These are phyloP conservation scores for Esteya vermicola DNA, from an alignment of 2,329 filamentous ascomycete genomes.

Conservation along the genomic window DNA sequence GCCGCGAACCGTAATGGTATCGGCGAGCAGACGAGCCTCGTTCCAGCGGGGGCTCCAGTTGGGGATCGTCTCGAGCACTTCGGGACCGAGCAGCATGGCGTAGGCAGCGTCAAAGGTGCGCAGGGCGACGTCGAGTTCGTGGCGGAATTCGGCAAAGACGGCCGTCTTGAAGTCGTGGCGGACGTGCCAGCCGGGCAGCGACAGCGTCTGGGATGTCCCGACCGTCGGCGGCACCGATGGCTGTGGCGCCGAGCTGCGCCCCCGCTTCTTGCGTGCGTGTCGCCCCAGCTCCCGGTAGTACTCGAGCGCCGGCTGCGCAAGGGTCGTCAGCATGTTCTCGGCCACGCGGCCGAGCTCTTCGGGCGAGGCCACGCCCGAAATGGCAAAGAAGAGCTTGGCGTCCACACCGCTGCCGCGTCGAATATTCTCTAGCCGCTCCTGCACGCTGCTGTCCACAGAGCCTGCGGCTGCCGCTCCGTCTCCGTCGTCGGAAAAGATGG, in stretches of 20 bases:
- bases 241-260: slow-evolving; percentile 60
- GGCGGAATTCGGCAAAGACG: slow-evolving; percentile 80
- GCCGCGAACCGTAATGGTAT: slow-evolving; percentile 65
- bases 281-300: slow-evolving; percentile 94
- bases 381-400: slow-evolving; percentile 71
- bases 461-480: not conserved
- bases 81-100: slow-evolving; percentile 64
- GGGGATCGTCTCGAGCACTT: slow-evolving; percentile 77
- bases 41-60: slow-evolving; percentile 87
- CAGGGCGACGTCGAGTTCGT: slow-evolving; percentile 79
- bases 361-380: slow-evolving; percentile 58
- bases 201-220: slow-evolving; percentile 75
- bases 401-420: slow-evolving; percentile 69
- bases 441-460: slow-evolving; percentile 28
- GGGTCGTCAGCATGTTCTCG: slow-evolving; percentile 53
- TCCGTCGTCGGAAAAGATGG: slow-evolving; percentile 66
- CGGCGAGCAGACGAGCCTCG: slow-evolving; percentile 77
- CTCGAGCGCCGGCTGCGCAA: slow-evolving; percentile 66
- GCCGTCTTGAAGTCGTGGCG: slow-evolving; percentile 91
- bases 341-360: slow-evolving; percentile 62
- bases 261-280: slow-evolving; percentile 77
- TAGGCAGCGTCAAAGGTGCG: slow-evolving; percentile 81
- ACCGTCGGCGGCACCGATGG: slow-evolving; percentile 72
- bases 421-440: slow-evolving; percentile 64
- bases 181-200: slow-evolving; percentile 77